Percentiles rank a stretch among this genome's conserved stretches.
These are phyloP conservation scores for Amylostereum areolatum DNA, from an alignment of 1,284 basidiomycete species.

Conservation along the genomic window DNA sequence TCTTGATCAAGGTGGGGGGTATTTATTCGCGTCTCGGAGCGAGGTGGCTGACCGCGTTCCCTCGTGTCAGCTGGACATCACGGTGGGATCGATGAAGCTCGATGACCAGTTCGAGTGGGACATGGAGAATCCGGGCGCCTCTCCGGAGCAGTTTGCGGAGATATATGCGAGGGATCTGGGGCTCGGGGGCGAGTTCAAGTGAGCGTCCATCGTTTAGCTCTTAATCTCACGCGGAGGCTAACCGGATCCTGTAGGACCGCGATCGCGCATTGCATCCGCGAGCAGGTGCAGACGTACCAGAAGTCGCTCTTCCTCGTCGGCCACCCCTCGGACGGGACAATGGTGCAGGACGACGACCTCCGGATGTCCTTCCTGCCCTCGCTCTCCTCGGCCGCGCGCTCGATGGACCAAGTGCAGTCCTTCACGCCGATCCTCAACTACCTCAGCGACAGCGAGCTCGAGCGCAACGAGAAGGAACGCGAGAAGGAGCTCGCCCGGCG, in stretches of 20 bases:
- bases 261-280: constrained; percentile 92
- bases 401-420: constrained; percentile 67
- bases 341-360: constrained; percentile 88
- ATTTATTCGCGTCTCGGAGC: background rate
- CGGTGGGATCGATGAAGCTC: constrained; percentile 88
- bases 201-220: constrained; percentile 23
- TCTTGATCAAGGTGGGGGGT: constrained; percentile 77
- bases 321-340: constrained; percentile 76
- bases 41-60: background rate
- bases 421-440: constrained; percentile 90
- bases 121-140: constrained; percentile 70
- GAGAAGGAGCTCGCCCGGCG: constrained; percentile 87
- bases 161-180: constrained; percentile 87
- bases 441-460: constrained; percentile 85
- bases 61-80: constrained; percentile 79
- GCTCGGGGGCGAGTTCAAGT: constrained; percentile 90
- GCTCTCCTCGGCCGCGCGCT: constrained; percentile 63
- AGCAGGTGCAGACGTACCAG: constrained; percentile 90
- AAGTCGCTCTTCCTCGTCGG: constrained; percentile 91
- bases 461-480: constrained; percentile 85
- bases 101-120: constrained; percentile 99
- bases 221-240: background rate
- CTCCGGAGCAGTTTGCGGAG: constrained; percentile 91
- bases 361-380: constrained; percentile 85
- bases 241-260: constrained; percentile 67